phyloP scores from a whole-genome alignment of 2,329 filamentous ascomycete species.

The Mycogone perniciosa region DNA sequence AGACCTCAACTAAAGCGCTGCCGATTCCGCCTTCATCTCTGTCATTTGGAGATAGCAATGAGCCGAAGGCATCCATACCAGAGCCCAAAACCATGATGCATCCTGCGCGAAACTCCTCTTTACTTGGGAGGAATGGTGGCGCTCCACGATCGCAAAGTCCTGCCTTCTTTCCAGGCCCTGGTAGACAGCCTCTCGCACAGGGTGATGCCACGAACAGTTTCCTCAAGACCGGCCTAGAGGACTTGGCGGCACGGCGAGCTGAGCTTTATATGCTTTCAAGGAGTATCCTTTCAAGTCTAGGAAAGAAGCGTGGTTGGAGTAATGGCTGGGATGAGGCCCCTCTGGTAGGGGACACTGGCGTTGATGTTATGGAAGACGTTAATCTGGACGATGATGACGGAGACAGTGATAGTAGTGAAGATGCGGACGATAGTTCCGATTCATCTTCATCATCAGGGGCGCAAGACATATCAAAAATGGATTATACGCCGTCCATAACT shows the following conservation, averaged over 20 bases:
- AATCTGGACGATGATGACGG: slow-evolving; percentile 41
- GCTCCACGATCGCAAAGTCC: slow-evolving; percentile 40
- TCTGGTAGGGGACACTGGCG: slow-evolving; percentile 38
- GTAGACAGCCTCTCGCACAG: slow-evolving; percentile 33
- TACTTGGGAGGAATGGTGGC: slow-evolving; percentile 33
- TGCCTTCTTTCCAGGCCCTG: slow-evolving; percentile 45
- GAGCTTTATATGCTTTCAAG: slow-evolving; percentile 76
- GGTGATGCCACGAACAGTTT: slow-evolving; percentile 40
- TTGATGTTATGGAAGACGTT: slow-evolving; percentile 51
- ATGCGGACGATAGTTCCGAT: neutral
- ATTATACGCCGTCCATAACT: slow-evolving; percentile 23
- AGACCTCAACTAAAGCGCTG: slow-evolving; percentile 63
- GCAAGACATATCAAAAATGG: slow-evolving; percentile 9
- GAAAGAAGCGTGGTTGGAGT: slow-evolving; percentile 65
- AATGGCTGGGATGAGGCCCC: slow-evolving; percentile 65
- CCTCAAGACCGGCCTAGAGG: slow-evolving; percentile 63
- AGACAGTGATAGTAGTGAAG: slow-evolving; percentile 30
- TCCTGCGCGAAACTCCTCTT: slow-evolving; percentile 57
- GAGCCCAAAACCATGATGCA: slow-evolving; percentile 68
- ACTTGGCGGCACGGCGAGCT: slow-evolving; percentile 74
- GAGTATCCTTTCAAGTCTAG: slow-evolving; percentile 69
- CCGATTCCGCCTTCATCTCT: slow-evolving; percentile 58
- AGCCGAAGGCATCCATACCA: slow-evolving; percentile 56
- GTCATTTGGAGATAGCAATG: slow-evolving; percentile 39
- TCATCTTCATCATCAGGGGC: slow-evolving; percentile 2